Conservation (phyloP, 2,329 filamentous ascomycete genomes). For the Colletotrichum sp. region DNA sequence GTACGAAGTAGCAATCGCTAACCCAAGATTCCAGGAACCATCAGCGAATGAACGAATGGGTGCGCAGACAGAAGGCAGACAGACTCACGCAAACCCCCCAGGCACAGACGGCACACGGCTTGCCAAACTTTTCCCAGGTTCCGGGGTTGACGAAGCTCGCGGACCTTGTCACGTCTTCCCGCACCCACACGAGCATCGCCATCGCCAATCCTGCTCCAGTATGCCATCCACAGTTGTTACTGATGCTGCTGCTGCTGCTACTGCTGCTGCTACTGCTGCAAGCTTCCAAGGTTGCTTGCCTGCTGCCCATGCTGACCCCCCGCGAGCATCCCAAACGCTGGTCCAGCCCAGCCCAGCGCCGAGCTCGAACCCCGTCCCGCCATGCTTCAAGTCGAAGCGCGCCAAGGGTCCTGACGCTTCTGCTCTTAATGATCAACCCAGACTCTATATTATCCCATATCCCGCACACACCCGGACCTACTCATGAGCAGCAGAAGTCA, state of each 20-base stretch:
- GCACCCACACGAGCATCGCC: background rate
- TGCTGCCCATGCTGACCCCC: background rate
- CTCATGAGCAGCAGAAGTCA: background rate
- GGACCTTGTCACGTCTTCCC: slow-evolving; percentile 10
- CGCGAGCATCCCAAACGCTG: slow-evolving; percentile 19
- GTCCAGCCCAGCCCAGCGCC: slow-evolving; percentile 1
- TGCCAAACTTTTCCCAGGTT: background rate
- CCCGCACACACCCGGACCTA: background rate
- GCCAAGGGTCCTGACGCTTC: slow-evolving; percentile 3
- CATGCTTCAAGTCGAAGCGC: slow-evolving; percentile 10
- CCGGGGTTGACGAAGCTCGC: background rate
- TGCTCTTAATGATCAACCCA: background rate
- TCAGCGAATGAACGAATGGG: background rate
- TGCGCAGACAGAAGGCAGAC: background rate
- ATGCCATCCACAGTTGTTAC: background rate
- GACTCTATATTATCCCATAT: background rate
- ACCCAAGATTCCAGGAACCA: background rate
- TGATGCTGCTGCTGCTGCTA: background rate
- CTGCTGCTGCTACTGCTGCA: background rate
- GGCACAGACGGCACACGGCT: background rate
- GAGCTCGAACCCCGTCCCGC: slow-evolving; percentile 14
- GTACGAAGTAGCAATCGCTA: background rate
- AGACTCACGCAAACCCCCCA: background rate
- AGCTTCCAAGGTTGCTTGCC: background rate
- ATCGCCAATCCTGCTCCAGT: background rate